Evolutionary conservation across 2,329 filamentous ascomycete species (phyloP).

Genomic region (Penicillium rolfsii): DNA sequence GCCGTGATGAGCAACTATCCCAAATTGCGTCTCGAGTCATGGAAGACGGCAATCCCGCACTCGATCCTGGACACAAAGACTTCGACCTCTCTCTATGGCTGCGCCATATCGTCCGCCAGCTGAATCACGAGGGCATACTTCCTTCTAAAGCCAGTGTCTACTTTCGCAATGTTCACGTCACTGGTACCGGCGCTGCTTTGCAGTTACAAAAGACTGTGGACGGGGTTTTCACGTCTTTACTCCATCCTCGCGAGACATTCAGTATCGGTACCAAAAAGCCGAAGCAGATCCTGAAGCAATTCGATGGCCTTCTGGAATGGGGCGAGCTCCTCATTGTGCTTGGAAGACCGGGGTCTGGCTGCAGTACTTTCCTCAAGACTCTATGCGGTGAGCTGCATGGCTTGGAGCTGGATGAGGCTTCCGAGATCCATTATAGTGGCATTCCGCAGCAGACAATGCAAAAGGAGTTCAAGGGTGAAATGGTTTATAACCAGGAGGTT

Average conservation of each 20-base stretch:
- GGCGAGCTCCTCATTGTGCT: slow-evolving; percentile 58
- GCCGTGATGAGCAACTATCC: slow-evolving; percentile 5
- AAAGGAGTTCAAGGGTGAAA: slow-evolving; percentile 44
- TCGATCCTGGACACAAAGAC: slow-evolving; percentile 55
- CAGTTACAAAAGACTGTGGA: slow-evolving; percentile 31
- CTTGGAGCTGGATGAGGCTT: slow-evolving; percentile 68
- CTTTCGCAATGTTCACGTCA: slow-evolving; percentile 63
- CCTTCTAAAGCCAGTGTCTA: slow-evolving; percentile 4
- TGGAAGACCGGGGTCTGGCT: slow-evolving; percentile 54
- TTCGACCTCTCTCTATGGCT: slow-evolving; percentile 60
- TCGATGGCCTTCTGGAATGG: slow-evolving; percentile 61
- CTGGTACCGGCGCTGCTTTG: slow-evolving; percentile 52
- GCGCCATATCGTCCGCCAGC: slow-evolving; percentile 52
- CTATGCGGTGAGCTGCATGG: slow-evolving; percentile 80
- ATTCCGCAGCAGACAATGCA: slow-evolving; percentile 34
- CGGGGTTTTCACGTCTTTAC: slow-evolving; percentile 23
- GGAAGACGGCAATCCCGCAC: slow-evolving; percentile 43
- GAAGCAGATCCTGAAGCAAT: slow-evolving; percentile 60
- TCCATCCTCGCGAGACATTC: slow-evolving; percentile 50
- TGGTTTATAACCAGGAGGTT: slow-evolving; percentile 53
- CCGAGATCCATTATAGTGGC: slow-evolving; percentile 80
- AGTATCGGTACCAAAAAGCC: slow-evolving; percentile 47
- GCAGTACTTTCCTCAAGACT: slow-evolving; percentile 81
- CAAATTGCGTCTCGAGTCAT: slow-evolving; percentile 1
- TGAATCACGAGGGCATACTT: slow-evolving; percentile 60